Evolutionary conservation across 257 asterid species (phyloP).

Genomic region (Apocynum venetum): DNA sequence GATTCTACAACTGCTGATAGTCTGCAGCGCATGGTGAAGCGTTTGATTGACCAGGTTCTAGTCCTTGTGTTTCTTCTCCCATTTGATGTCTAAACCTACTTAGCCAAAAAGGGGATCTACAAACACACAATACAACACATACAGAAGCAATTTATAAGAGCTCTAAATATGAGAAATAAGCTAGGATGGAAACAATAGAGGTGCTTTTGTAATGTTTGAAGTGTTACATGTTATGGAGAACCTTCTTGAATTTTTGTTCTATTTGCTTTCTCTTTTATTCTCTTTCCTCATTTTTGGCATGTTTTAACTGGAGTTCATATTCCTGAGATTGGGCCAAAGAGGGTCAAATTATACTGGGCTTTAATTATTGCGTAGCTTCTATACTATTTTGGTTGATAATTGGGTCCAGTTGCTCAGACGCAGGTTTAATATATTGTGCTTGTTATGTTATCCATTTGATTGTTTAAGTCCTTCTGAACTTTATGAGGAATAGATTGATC

Average conservation of each 20-base stretch:
- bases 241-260: not conserved
- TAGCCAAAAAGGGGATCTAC: not conserved
- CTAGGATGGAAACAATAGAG: not conserved
- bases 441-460: not conserved
- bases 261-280: not conserved
- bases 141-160: not conserved
- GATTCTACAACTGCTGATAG: slow-evolving; percentile 54
- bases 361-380: not conserved
- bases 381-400: not conserved
- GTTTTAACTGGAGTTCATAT: not conserved
- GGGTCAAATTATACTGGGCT: not conserved
- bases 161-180: not conserved
- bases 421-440: not conserved
- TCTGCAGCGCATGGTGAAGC: slow-evolving; percentile 57
- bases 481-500: not conserved
- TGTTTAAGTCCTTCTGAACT: not conserved
- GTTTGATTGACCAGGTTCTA: slow-evolving; percentile 81
- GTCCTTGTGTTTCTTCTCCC: slow-evolving; percentile 10
- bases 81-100: not conserved
- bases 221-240: not conserved
- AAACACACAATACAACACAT: not conserved
- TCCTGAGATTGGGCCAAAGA: not conserved
- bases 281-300: not conserved
- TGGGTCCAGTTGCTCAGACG: not conserved
- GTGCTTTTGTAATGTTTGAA: not conserved